A percentile compares a stretch with the other conserved stretches of the same genome.
These are phyloP conservation scores for Stenocarpella maydis DNA, from an alignment of 2,329 filamentous ascomycete species.

Conservation along the genomic window DNA sequence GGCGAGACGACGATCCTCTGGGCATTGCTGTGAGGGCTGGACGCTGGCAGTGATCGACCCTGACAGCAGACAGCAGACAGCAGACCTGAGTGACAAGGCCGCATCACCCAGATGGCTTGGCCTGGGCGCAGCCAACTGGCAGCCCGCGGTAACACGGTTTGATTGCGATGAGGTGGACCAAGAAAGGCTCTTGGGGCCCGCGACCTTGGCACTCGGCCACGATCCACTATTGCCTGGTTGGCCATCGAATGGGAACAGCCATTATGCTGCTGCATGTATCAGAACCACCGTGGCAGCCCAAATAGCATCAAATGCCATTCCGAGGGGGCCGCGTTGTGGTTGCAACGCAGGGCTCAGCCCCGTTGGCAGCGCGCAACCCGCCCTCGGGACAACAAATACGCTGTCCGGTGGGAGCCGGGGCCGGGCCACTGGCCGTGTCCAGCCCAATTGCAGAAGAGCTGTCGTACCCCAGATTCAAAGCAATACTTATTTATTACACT, in stretches of 20 bases:
- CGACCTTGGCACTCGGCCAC: neutral
- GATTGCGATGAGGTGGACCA: slow-evolving; percentile 30
- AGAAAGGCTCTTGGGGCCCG: slow-evolving; percentile 14
- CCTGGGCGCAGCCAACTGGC: neutral
- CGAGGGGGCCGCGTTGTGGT: slow-evolving; percentile 12
- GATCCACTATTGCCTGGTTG: slow-evolving; percentile 11
- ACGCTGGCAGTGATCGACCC: slow-evolving; percentile 10
- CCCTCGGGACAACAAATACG: neutral
- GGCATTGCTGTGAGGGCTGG: slow-evolving; percentile 15
- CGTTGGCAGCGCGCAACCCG: neutral
- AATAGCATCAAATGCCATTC: slow-evolving; percentile 4
- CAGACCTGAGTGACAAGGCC: no score
- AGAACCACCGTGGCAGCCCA: slow-evolving; percentile 2
- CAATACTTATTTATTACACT: neutral
- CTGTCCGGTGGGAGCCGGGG: neutral
- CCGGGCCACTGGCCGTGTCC: neutral
- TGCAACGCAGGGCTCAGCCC: slow-evolving; percentile 10
- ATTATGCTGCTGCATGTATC: slow-evolving; percentile 11
- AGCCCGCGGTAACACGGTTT: neutral
- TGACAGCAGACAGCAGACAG: neutral
- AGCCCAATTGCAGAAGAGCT: neutral
- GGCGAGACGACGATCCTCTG: slow-evolving; percentile 12
- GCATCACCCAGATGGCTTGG: neutral
- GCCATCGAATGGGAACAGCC: slow-evolving; percentile 4
- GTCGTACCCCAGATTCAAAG: neutral